Percentiles rank a stretch among this genome's conserved stretches.
Conservation (phyloP, 441 rosid genomes). For the Corymbia calophylla region DNA sequence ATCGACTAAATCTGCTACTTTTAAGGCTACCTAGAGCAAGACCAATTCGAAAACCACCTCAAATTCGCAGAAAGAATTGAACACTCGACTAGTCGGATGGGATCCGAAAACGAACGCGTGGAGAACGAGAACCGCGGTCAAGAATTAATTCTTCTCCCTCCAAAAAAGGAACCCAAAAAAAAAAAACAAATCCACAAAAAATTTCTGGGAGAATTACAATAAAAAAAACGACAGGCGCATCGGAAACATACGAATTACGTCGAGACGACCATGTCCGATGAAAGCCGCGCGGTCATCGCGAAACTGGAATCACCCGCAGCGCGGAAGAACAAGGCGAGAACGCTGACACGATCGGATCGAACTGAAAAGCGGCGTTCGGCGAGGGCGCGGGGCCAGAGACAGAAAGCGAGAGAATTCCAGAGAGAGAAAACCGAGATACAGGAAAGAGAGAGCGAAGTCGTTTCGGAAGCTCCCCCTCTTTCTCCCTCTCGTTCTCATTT, state of each 20-base stretch:
- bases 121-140: conserved; percentile 11
- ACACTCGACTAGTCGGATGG: conserved; percentile 13
- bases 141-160: not conserved
- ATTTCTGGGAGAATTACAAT: not conserved
- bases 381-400: not conserved
- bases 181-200: not conserved
- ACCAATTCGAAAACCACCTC: conserved; percentile 6
- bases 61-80: not conserved
- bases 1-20: conserved; percentile 28
- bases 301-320: not conserved
- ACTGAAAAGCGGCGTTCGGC: not conserved
- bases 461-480: conserved; percentile 8
- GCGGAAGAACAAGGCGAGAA: not conserved
- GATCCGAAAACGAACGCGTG: conserved; percentile 47
- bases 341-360: conserved; percentile 4
- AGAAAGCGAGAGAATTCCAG: not conserved
- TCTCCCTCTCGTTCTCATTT: no score
- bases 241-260: not conserved
- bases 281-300: not conserved
- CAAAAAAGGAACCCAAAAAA: not conserved
- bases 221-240: not conserved
- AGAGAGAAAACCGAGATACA: conserved; percentile 8
- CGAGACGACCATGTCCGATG: not conserved
- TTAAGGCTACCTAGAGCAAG: conserved; percentile 24
- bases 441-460: conserved; percentile 30